Evolutionary conservation across 2,329 filamentous ascomycete genomes (phyloP).

Genomic region (Acephala macrosclerotiorum): DNA sequence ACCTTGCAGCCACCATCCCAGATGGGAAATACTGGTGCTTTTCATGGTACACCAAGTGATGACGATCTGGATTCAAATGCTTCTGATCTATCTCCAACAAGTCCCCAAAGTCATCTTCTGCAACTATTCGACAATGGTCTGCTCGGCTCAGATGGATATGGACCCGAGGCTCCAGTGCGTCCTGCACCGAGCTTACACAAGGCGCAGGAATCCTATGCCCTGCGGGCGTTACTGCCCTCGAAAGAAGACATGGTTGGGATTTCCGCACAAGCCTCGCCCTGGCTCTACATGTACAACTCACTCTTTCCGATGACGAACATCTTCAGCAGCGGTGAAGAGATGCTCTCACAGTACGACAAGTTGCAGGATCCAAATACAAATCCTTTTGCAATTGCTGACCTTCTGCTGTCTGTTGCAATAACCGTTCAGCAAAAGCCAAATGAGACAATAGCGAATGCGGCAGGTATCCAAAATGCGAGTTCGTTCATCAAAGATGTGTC

Average conservation of each 20-base stretch:
- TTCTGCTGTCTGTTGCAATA: constrained; percentile 16
- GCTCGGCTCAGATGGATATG: constrained; percentile 7
- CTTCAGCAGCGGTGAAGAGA: constrained; percentile 3
- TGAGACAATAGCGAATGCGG: constrained; percentile 2
- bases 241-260: constrained; percentile 13
- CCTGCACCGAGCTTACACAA: neutral
- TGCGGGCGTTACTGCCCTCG: constrained; percentile 10
- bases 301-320: constrained; percentile 18
- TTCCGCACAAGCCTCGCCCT: constrained; percentile 10
- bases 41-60: constrained; percentile 14
- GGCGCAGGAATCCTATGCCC: neutral
- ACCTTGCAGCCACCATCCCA: neutral
- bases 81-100: constrained; percentile 11
- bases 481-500: constrained; percentile 16
- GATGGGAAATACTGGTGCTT: neutral
- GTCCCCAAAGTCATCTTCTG: constrained; percentile 15
- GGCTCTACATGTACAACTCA: constrained; percentile 14
- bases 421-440: constrained; percentile 20
- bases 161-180: neutral
- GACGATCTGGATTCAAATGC: constrained; percentile 16
- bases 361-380: neutral
- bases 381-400: constrained; percentile 5
- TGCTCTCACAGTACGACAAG: constrained; percentile 17
- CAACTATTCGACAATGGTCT: constrained; percentile 19
- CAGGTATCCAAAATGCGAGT: constrained; percentile 6